Evolutionary conservation across 2,329 filamentous ascomycete genomes (phyloP).

Genomic region (Penicillium verrucosum): DNA sequence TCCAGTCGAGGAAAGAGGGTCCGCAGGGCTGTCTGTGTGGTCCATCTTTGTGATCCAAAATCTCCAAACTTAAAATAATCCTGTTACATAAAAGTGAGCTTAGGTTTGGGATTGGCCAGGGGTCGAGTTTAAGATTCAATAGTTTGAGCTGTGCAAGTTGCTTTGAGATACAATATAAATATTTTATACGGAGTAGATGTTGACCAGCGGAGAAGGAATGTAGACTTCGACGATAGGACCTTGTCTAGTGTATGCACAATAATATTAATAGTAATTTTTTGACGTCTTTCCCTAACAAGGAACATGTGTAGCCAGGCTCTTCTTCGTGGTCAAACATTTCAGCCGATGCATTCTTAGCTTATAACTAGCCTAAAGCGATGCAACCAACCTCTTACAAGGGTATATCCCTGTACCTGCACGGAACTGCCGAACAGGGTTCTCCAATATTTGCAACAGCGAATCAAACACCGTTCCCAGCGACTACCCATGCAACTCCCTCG

Average conservation of each 20-base stretch:
- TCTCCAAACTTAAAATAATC: not conserved
- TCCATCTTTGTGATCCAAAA: not conserved
- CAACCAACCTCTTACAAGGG: not conserved
- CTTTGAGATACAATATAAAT: not conserved
- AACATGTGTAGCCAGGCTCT: too few relatives aligned
- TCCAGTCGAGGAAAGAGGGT: not conserved
- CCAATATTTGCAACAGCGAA: not conserved
- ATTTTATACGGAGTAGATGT: not conserved
- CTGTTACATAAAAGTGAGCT: not conserved
- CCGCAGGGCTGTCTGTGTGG: not conserved
- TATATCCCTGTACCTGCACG: not conserved
- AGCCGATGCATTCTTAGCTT: not conserved
- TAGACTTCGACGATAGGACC: not conserved
- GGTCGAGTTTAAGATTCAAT: not conserved
- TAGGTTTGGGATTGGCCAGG: not conserved
- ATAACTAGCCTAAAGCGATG: not conserved
- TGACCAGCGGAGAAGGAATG: not conserved
- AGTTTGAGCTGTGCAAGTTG: not conserved
- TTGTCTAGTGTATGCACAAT: not conserved
- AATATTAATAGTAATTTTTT: not conserved
- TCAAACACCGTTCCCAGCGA: not conserved
- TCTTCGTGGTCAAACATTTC: not conserved
- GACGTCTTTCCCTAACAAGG: not conserved
- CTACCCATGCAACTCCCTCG: not conserved
- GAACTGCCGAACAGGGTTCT: not conserved